Evolutionary conservation across 2,329 filamentous ascomycete genomes (phyloP).

Genomic region (Arthrobotrys pseudoclavata): DNA sequence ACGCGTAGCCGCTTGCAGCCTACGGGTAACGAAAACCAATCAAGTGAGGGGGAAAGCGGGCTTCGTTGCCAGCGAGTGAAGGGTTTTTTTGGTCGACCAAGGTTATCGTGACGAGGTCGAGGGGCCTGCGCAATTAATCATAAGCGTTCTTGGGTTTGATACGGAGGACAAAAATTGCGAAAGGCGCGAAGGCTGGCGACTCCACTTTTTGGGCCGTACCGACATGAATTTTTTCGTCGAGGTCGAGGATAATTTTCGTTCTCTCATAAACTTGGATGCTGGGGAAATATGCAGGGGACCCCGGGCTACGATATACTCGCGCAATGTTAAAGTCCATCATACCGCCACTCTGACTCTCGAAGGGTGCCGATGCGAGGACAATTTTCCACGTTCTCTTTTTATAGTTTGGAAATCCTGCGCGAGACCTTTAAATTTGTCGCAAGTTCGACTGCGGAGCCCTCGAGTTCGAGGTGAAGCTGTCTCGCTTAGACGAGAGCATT

Average conservation of each 20-base stretch:
- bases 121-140: neutral
- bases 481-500: slow-evolving; percentile 1
- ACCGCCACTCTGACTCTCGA: no score
- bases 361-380: no score
- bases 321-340: no score
- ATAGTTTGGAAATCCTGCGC: no score
- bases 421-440: no score
- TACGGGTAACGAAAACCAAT: slow-evolving; percentile 14
- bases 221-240: neutral
- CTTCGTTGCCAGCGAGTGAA: slow-evolving; percentile 1
- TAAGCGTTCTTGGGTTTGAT: neutral
- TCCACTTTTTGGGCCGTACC: neutral
- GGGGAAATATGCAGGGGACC: no score
- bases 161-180: slow-evolving; percentile 17
- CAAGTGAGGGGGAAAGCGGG: neutral
- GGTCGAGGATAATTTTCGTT: neutral
- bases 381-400: no score
- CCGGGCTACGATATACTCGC: no score
- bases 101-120: neutral
- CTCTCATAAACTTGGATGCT: no score
- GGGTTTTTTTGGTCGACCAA: neutral
- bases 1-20: neutral
- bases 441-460: neutral
- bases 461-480: neutral
- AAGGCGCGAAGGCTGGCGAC: slow-evolving; percentile 6